Evolutionary conservation across 345 rosid species (phyloP), one percentile per base, ranked within the genome.

Genomic region (Eucalyptus cloeziana): DNA sequence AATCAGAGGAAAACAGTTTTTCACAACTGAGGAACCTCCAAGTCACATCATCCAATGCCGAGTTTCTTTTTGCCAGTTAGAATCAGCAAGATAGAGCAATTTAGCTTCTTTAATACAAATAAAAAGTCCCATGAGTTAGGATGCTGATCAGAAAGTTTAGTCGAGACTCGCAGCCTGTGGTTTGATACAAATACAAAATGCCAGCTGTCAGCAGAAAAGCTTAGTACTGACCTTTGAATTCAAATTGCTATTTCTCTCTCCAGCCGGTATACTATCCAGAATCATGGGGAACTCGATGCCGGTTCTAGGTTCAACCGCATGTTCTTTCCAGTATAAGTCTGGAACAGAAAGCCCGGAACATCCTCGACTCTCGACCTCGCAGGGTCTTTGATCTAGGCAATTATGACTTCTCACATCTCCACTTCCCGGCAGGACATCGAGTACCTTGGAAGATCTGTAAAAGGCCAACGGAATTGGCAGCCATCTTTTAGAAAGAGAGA

Each of bases 281-380:
- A 91, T 81, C 69, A 91, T 31, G 19, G 99, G 99, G 91, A 97
- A 96, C 92, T 97, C 97, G 8, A 97, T 96, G 86, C 99, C 97
- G 8, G 99, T 97, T 87, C 91, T 92, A 58, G 98, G 96, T 92
- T 97, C 99, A 51, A 95, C 92, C 4, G 95, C 92, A 89, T 91
- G 92, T 87, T 92, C 92, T 91, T 86, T 91, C 94, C 92, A 86
- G 83, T 93, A 93, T 90, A 95, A 91, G 87, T 95, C 93, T 4
- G 94, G 93, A 92, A 94, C 94, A 87, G 92, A 91, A 60, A 94
- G 90, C 89, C 92, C 91, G 7, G 90, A 88, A 89, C 93, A 92
- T 88, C 93, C 94, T 60, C 69, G 91, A 90, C 27, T 88, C 81
- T 90, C 94, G 79, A 94, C 94, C 89, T 92, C 95, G 92, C 96